Evolutionary conservation across 192 early-diverging fungal species (phyloP), one percentile per base, ranked within the genome.

Genomic region (Dissophora globulifera): DNA sequence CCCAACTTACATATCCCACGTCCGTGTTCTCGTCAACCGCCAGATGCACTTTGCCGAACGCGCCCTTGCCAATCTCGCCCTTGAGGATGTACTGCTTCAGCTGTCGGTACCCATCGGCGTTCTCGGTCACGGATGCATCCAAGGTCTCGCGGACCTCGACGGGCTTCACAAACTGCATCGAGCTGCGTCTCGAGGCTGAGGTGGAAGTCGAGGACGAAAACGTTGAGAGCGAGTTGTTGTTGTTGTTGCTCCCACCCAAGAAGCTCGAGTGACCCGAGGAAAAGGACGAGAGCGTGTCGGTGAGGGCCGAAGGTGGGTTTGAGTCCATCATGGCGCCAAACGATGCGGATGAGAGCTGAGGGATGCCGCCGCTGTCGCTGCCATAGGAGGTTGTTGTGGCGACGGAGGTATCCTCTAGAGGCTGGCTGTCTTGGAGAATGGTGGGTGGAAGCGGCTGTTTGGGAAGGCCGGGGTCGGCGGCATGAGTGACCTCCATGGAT

Each of bases 21-120:
- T 78, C 70, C 11, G 83, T 86, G 17, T 71, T 64, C 22, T 66
- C 83, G 78, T 93, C 87, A 42, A 82, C 74, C 30, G 83, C 94
- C 29, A 91, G 78, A 75, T 92, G 88, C 1, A 99, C 97, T 5
- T 88, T 93, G 26, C 97, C 97, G 78, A 90, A 99, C 32, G 92
- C 86, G 20, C 97, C 97, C 20, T 85, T 79, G 13, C 97, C 97
- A 41, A 99, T 88, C 58, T 87, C 84, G 45, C 87, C 78, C 58
- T 85, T 84, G 12, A 99, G 58, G 23, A 85, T 54, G 64, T 98
- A 99, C 48, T 97, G 86, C 82, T 94, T 95, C 52, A 99, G 79
- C 27, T 87, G 84, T 46, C 86, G 83, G n/a, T 79, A 45, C 26
- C 94, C 95, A 15, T 92, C 86, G 11, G 82, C 85, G 56, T 83